Evolutionary conservation across 1,284 basidiomycete genomes (phyloP), one percentile per base, ranked within the genome.

Genomic region (Pseudozyma thailandica): DNA sequence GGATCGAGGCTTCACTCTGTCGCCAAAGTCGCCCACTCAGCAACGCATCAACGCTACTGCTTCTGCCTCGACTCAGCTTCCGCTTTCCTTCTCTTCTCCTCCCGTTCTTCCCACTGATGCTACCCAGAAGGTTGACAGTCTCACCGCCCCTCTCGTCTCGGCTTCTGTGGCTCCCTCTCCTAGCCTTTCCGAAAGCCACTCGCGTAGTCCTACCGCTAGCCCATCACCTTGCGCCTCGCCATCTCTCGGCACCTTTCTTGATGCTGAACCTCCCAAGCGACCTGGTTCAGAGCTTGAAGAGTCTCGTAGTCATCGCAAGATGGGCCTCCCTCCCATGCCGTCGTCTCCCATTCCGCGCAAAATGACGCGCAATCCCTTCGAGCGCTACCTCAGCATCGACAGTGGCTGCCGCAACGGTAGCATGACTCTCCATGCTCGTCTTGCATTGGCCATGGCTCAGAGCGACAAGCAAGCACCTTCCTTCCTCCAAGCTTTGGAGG

Each of bases 351-450:
- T 72, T 21, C 70, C 70, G 37, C 42, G 70, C 20, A 72, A 55
- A 42, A 62, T 72, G 70, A 72, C 70, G 16, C 43, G 70, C 10
- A 72, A 72, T 25, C 70, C 70, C 2, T 72, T 72, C 25, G 63
- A 72, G 33, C 51, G 70, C 28, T 66, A 62, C 31, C 52, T 66
- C 37, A 27, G 43, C 45, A 48, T 46, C 23, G 41, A 47, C 18
- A 5, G n/a, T 27, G 50, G 26, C 27, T 20, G 37, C 10, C 12
- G 10, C 6, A 23, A 30, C 2, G 28, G 43, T 7, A 28, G 50
- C 26, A 49, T 50, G 49, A 50, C 49, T 13, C 39, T 65, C 9
- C 43, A 59, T 10, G 51, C 52, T 2, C 4, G 63, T 10, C 26
- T 65, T 12, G 43, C 38, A 0, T 42, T 55, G 27, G 52, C 63